A percentile compares a stretch with the other conserved stretches of the same genome.
Conservation (phyloP, 257 asterid species). For the Solanum arcanum region DNA sequence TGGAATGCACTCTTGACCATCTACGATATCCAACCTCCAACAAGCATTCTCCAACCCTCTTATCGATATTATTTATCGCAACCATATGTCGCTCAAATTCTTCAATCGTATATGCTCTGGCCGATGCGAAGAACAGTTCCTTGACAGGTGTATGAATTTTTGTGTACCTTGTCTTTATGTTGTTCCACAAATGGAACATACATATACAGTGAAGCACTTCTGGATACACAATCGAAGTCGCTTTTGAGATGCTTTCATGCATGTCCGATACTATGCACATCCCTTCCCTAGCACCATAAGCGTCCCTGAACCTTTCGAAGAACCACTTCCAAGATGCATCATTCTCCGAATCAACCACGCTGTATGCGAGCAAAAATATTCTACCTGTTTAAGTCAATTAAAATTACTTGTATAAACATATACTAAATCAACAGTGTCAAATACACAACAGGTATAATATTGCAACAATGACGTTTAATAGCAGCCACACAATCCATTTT, state of each 20-base stretch:
- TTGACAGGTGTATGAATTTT: background rate
- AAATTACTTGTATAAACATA: background rate
- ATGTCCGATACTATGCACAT: background rate
- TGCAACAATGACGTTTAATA: background rate
- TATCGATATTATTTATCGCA: background rate
- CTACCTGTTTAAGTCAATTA: background rate
- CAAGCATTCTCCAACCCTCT: background rate
- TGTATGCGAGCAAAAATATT: background rate
- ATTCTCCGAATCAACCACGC: background rate
- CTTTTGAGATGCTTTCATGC: background rate
- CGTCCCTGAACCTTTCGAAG: background rate
- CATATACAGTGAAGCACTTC: background rate
- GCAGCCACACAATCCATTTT: background rate
- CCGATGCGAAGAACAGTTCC: background rate
- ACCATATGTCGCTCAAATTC: background rate
- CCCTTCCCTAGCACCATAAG: background rate
- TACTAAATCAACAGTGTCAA: background rate
- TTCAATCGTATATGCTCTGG: background rate
- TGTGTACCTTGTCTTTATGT: background rate
- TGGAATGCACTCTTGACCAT: background rate
- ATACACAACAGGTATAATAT: background rate
- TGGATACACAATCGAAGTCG: background rate
- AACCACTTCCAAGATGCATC: background rate
- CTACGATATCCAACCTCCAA: background rate
- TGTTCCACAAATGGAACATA: background rate